These are phyloP conservation scores for Ampelocalamus luodianensis DNA, from an alignment of 176 grass and related monocot genomes.

Conservation along the genomic window DNA sequence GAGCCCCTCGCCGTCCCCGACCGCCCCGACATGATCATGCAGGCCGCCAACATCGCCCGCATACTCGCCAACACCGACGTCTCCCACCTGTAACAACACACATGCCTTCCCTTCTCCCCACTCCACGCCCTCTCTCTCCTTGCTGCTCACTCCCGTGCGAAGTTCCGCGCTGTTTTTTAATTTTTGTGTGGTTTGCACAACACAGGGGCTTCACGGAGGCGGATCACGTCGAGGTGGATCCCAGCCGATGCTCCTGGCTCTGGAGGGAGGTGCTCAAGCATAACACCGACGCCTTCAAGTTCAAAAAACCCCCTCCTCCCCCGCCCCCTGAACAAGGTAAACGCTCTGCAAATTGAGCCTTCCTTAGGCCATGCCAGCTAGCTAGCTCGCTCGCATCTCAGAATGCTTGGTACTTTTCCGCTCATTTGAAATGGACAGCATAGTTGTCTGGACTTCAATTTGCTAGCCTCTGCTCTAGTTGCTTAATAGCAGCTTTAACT, in stretches of 20 bases:
- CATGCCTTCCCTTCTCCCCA: background rate
- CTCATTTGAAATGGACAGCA: background rate
- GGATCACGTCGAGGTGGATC: conserved; percentile 53
- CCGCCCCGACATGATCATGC: conserved; percentile 81
- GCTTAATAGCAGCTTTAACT: conserved; percentile 17
- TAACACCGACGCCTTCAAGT: conserved; percentile 72
- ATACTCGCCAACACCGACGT: conserved; percentile 79
- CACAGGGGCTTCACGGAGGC: conserved; percentile 72
- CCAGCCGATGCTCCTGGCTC: conserved; percentile 69
- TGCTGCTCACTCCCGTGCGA: background rate
- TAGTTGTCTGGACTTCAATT: background rate
- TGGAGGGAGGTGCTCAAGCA: conserved; percentile 88
- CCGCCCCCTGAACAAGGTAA: conserved; percentile 67
- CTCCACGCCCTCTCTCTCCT: background rate
- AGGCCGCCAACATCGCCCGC: conserved; percentile 77
- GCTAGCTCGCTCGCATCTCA: background rate
- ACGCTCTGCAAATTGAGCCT: conserved; percentile 62
- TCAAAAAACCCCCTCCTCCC: conserved; percentile 17
- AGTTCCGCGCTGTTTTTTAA: background rate
- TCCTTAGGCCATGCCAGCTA: conserved; percentile 22
- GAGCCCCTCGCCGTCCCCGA: conserved; percentile 51
- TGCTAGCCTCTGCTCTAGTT: conserved; percentile 14
- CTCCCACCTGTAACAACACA: conserved; percentile 59
- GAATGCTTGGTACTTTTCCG: conserved; percentile 10
- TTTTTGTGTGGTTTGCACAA: background rate